These are phyloP conservation scores for Excoecaria cochinchinensis DNA, from an alignment of 345 rosid genomes.

Conservation along the genomic window DNA sequence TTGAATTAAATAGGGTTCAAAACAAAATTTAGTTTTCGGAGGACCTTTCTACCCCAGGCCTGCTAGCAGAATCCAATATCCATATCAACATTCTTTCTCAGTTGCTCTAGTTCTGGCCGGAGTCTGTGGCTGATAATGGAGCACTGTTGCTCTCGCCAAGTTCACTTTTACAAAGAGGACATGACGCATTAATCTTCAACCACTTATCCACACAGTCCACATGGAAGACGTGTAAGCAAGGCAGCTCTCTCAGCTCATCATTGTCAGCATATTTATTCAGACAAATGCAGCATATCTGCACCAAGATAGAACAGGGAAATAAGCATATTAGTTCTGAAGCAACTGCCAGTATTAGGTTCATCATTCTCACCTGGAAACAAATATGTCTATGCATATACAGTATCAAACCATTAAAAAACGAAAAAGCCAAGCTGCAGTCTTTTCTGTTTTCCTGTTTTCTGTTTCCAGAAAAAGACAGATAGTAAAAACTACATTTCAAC, in stretches of 20 bases:
- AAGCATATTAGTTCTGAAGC: background rate
- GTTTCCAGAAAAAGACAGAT: background rate
- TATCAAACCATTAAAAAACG: background rate
- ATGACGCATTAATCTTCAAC: slow-evolving; percentile 86
- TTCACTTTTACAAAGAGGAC: slow-evolving; percentile 93
- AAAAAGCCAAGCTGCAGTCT: background rate
- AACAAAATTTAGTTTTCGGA: background rate
- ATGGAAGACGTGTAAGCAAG: slow-evolving; percentile 85
- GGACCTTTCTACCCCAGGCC: background rate
- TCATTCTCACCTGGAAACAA: slow-evolving; percentile 32
- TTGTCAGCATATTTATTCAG: slow-evolving; percentile 81
- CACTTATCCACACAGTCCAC: slow-evolving; percentile 94
- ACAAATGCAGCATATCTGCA: slow-evolving; percentile 92
- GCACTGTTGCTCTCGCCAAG: slow-evolving; percentile 50
- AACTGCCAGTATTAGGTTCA: background rate
- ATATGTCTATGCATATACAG: background rate
- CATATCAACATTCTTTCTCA: background rate
- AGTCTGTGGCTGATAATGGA: slow-evolving; percentile 27
- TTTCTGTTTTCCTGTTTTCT: background rate
- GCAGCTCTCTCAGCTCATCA: slow-evolving; percentile 90
- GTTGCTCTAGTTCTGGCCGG: slow-evolving; percentile 13
- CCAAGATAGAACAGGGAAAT: background rate
- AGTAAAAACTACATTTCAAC: background rate
- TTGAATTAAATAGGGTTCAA: too few relatives aligned
- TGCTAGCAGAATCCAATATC: background rate